A percentile compares a stretch with the other conserved stretches of the same genome.
These are phyloP conservation scores for Hawksworthiomyces lignivorus DNA, from an alignment of 2,329 filamentous ascomycete species.

Conservation along the genomic window DNA sequence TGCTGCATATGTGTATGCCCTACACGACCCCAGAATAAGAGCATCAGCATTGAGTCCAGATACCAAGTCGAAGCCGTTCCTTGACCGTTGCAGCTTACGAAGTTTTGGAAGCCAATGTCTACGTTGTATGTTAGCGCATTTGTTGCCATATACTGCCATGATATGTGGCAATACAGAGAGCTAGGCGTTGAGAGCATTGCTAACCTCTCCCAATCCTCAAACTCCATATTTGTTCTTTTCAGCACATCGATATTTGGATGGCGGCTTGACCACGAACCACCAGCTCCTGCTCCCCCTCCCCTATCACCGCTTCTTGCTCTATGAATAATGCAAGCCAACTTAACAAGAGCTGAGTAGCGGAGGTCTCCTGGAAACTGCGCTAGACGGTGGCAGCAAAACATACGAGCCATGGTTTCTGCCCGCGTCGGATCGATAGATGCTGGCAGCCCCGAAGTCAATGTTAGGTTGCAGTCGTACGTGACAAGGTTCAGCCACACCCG, in stretches of 20 bases:
- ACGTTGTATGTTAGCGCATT: too few relatives aligned
- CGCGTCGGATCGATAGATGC: not conserved
- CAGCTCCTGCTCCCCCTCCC: not conserved
- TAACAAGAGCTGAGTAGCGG: constrained; percentile 2
- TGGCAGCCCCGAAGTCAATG: constrained; percentile 2
- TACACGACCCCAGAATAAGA: not conserved
- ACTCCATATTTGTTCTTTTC: constrained; percentile 1
- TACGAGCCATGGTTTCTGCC: not conserved
- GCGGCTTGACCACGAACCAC: not conserved
- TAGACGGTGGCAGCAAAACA: not conserved
- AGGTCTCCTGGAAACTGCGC: constrained; percentile 1
- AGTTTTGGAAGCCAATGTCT: not conserved
- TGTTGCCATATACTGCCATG: too few relatives aligned
- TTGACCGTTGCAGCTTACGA: not conserved
- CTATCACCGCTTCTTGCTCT: not conserved
- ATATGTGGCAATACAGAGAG: too few relatives aligned
- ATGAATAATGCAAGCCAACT: constrained; percentile 2
- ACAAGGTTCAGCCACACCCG: constrained; percentile 4
- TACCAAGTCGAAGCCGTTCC: too few relatives aligned
- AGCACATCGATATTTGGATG: constrained; percentile 1
- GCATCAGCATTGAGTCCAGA: not conserved
- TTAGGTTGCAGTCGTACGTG: constrained; percentile 6
- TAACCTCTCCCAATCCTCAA: constrained; percentile 6
- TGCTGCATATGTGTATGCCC: constrained; percentile 4
- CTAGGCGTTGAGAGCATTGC: too few relatives aligned